phyloP scores from a whole-genome alignment of 2,329 filamentous ascomycete species.

The Sarocladium kiliense region DNA sequence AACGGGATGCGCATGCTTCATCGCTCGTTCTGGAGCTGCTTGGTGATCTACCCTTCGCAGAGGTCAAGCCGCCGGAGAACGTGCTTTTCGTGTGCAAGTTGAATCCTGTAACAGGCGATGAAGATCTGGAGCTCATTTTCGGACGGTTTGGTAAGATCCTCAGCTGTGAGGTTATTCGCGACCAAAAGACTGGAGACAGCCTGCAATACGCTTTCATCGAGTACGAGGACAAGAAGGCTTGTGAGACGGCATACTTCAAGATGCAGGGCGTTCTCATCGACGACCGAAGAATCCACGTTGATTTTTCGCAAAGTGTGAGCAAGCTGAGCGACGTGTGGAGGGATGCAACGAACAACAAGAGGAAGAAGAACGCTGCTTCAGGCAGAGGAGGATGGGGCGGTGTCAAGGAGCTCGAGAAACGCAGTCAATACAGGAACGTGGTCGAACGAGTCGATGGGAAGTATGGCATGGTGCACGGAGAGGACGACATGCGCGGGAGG shows the following conservation, averaged over 20 bases:
- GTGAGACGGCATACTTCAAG: slow-evolving; percentile 95
- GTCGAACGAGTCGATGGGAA: slow-evolving; percentile 33
- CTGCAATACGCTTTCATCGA: slow-evolving; percentile 98
- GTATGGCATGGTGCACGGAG: slow-evolving; percentile 80
- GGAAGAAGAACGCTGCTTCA: slow-evolving; percentile 45
- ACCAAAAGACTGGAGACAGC: slow-evolving; percentile 90
- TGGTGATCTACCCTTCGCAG: slow-evolving; percentile 92
- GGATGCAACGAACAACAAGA: slow-evolving; percentile 76
- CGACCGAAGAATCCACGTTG: slow-evolving; percentile 94
- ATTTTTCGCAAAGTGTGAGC: slow-evolving; percentile 92
- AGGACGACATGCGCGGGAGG: slow-evolving; percentile 57
- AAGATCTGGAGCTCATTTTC: slow-evolving; percentile 93
- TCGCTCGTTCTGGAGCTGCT: slow-evolving; percentile 96
- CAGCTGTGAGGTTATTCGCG: slow-evolving; percentile 92
- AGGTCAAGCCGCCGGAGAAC: slow-evolving; percentile 96
- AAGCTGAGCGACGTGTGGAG: slow-evolving; percentile 89
- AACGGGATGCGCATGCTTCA: slow-evolving; percentile 88
- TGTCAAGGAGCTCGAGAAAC: slow-evolving; percentile 81
- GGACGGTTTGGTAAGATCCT: slow-evolving; percentile 93
- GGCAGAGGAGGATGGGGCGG: slow-evolving; percentile 81
- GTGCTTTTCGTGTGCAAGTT: slow-evolving; percentile 97
- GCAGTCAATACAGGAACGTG: slow-evolving; percentile 78
- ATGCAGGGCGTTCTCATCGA: slow-evolving; percentile 98
- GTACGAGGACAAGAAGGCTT: slow-evolving; percentile 86
- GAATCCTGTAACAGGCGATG: slow-evolving; percentile 91